phyloP scores from a whole-genome alignment of 352 stramenopile genomes.

The Globisporangium rhizosaccharum region DNA sequence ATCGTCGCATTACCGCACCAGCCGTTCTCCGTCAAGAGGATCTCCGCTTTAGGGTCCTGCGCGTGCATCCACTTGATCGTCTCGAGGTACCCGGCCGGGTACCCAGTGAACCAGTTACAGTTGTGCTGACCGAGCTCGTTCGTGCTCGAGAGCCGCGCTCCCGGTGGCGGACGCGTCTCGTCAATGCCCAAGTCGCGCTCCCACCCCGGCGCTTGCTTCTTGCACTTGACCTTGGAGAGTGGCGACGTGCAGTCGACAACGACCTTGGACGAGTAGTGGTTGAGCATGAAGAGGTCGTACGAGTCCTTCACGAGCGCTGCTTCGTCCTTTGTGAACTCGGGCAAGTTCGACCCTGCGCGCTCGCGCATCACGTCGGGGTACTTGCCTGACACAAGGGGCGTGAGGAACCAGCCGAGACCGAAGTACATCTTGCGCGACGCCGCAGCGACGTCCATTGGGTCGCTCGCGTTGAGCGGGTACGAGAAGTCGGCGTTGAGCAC shows the following conservation, averaged over 20 bases:
- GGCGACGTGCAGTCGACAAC: slow-evolving; percentile 43
- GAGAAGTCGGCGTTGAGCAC: slow-evolving; percentile 80
- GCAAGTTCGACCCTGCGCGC: slow-evolving; percentile 68
- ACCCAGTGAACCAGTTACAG: slow-evolving; percentile 39
- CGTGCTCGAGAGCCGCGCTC: slow-evolving; percentile 42
- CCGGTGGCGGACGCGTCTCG: slow-evolving; percentile 40
- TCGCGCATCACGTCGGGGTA: slow-evolving; percentile 91
- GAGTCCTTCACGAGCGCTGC: slow-evolving; percentile 70
- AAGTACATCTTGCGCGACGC: slow-evolving; percentile 87
- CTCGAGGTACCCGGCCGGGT: slow-evolving; percentile 45
- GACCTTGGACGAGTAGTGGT: slow-evolving; percentile 81
- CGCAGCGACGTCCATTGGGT: slow-evolving; percentile 42
- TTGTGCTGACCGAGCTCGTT: slow-evolving; percentile 20
- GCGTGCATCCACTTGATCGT: slow-evolving; percentile 67
- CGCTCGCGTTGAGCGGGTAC: slow-evolving; percentile 65
- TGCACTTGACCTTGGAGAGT: slow-evolving; percentile 27
- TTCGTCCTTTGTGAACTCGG: slow-evolving; percentile 80
- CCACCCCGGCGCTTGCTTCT: slow-evolving; percentile 29
- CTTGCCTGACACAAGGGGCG: slow-evolving; percentile 87
- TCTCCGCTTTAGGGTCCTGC: slow-evolving; percentile 33
- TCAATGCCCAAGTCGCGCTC: slow-evolving; percentile 47
- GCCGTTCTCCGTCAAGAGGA: slow-evolving; percentile 63
- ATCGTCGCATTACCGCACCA: slow-evolving; percentile 53
- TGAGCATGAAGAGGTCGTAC: slow-evolving; percentile 93
- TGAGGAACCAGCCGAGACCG: slow-evolving; percentile 89